These are phyloP conservation scores for Chlorella variabilis DNA, from an alignment of 163 green algal genomes.

Conservation along the genomic window DNA sequence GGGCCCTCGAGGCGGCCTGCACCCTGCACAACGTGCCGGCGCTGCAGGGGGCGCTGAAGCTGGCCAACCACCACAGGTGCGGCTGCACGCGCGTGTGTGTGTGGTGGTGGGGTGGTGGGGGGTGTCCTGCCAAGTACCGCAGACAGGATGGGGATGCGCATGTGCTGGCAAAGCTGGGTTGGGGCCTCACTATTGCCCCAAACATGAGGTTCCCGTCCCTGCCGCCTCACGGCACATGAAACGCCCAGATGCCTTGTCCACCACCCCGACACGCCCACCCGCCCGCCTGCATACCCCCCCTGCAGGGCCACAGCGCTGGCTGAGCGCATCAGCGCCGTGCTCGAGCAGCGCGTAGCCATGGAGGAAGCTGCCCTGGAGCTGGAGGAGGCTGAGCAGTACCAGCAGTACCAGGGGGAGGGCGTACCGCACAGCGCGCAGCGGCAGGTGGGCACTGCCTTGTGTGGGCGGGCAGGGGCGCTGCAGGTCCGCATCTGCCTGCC, in stretches of 20 bases:
- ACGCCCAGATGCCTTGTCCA: no score
- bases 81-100: no score
- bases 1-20: constrained; percentile 61
- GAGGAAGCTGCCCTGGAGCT: constrained; percentile 5
- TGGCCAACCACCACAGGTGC: constrained; percentile 63
- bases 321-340: constrained; percentile 23
- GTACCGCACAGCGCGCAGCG: background rate
- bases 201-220: no score
- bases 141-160: no score
- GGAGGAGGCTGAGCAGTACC: constrained; percentile 1
- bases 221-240: no score
- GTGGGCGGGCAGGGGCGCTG: no score
- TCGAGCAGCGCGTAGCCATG: constrained; percentile 28
- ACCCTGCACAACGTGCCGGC: constrained; percentile 52
- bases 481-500: no score
- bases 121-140: no score
- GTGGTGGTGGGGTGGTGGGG: background rate
- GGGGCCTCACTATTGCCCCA: no score
- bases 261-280: no score
- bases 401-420: background rate
- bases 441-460: background rate
- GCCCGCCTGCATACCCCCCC: no score
- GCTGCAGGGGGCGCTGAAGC: constrained; percentile 67
- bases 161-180: no score
- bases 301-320: constrained; percentile 29